Percentiles rank a stretch among this genome's conserved stretches.
These are phyloP conservation scores for Berkeleyomyces rouxiae DNA, from an alignment of 2,329 filamentous ascomycete genomes.

Conservation along the genomic window DNA sequence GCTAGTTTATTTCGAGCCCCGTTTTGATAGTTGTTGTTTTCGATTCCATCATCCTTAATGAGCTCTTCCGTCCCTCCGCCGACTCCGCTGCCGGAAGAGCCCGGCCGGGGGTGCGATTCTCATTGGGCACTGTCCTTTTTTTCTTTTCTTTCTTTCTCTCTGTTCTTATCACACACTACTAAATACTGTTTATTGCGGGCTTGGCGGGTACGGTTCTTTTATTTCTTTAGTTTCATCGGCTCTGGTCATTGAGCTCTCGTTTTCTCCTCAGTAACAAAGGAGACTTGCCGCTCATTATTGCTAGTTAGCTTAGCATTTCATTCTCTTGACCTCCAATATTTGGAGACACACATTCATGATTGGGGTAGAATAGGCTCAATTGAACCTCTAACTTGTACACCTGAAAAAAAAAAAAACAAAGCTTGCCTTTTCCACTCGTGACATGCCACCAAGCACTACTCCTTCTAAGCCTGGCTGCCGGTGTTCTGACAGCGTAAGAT, in stretches of 20 bases:
- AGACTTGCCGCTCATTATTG: not conserved
- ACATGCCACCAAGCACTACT: not conserved
- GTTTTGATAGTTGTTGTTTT: not conserved
- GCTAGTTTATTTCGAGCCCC: not conserved
- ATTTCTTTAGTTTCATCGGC: not conserved
- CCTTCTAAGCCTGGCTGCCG: not conserved
- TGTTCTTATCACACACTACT: not conserved
- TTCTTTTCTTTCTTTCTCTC: not conserved
- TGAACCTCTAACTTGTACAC: not conserved
- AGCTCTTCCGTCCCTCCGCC: not conserved
- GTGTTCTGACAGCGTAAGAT: not conserved
- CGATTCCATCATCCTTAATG: not conserved
- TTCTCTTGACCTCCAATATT: not conserved
- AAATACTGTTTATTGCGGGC: not conserved
- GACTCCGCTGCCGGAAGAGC: not conserved
- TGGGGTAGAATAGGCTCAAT: conserved; percentile 2
- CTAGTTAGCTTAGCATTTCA: not conserved
- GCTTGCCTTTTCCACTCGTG: not conserved
- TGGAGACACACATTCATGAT: not conserved
- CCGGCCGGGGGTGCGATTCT: not conserved
- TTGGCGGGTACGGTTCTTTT: not conserved
- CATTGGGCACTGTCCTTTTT: not conserved
- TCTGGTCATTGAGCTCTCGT: not conserved
- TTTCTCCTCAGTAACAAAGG: not conserved
- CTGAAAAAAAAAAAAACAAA: not conserved